Evolutionary conservation across 169 alveolate species (phyloP), one percentile per base, ranked within the genome.

Genomic region (Eimeria praecox): DNA sequence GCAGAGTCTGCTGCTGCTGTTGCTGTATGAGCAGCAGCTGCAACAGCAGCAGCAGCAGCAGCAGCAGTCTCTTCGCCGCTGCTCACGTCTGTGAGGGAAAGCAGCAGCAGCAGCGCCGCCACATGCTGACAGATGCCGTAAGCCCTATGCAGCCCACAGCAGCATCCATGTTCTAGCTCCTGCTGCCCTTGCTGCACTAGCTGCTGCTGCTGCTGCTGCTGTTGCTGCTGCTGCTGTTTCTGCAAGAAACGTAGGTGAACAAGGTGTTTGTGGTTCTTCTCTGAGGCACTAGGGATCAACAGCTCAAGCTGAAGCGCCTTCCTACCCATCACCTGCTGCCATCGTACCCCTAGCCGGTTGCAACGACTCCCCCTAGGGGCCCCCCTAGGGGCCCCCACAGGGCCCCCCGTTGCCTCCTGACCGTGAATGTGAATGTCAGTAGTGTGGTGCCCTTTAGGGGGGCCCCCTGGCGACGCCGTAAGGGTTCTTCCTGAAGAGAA

Each of bases 141-240:
- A 30, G 80, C 24, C 46, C 44, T 69, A 44, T 69, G 80, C 46
- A 69, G 80, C 80, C 80, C 80, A 20, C 80, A 69, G 80, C 80
- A 69, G 80, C 80, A 69, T 20, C 80, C 44, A 69, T 69, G 80
- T 16, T 27, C 49, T 44, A 69, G 6, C 10, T n/a, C 80, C 44
- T 69, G 80, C 20, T 69, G 80, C 44, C 24, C 20, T 5, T 27
- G 80, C 80, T 69, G 80, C 46, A 14, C 6, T 12, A 5, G 20
- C 44, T 69, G 80, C 80, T 69, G 80, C 80, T 69, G 80, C 42
- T 69, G 80, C 80, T n/a, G 69, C n/a, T 59, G 80, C 42, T 69
- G 80, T 44, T n/a, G 69, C n/a, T 59, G 80, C 80, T 30, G 69
- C 69, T 59, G 69, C 69, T 59, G 69, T 1, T 69, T n/a, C 80